A percentile compares a stretch with the other conserved stretches of the same genome.
These are phyloP conservation scores for Talaromyces sp. DNA, from an alignment of 2,329 filamentous ascomycete genomes.

Conservation along the genomic window DNA sequence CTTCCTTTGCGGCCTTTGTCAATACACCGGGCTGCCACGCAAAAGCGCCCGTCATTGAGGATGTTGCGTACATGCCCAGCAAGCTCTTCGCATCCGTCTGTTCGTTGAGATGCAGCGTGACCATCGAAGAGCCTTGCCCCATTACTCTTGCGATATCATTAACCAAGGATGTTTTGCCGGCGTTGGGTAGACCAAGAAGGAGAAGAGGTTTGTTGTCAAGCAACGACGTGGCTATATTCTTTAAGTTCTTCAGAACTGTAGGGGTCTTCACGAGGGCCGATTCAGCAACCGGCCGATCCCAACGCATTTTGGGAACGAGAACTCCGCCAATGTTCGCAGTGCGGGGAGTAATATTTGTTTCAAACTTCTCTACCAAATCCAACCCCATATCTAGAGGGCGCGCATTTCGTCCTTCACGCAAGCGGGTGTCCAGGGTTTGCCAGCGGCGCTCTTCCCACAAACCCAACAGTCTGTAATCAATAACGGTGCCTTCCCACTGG, in stretches of 20 bases:
- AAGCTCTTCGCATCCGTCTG: constrained; percentile 97
- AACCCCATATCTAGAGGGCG: constrained; percentile 16
- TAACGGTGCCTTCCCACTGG: constrained; percentile 66
- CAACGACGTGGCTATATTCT: constrained; percentile 62
- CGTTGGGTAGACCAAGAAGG: constrained; percentile 75
- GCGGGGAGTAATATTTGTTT: constrained; percentile 48
- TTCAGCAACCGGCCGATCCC: constrained; percentile 44
- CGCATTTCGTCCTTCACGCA: constrained; percentile 18
- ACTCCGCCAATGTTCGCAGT: constrained; percentile 62
- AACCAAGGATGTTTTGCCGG: constrained; percentile 83
- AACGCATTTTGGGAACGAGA: constrained; percentile 57
- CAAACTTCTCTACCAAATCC: constrained; percentile 23
- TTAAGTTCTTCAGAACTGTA: constrained; percentile 69
- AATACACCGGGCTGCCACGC: constrained; percentile 88
- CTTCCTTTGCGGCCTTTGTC: constrained; percentile 88
- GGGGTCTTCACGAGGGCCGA: constrained; percentile 62
- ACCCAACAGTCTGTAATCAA: constrained; percentile 73
- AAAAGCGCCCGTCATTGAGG: constrained; percentile 81
- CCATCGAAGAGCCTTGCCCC: constrained; percentile 73
- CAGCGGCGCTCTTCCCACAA: constrained; percentile 60
- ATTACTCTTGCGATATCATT: constrained; percentile 76
- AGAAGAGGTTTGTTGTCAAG: constrained; percentile 67
- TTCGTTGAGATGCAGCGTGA: constrained; percentile 94
- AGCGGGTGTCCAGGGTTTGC: constrained; percentile 28
- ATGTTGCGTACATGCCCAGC: constrained; percentile 88